Percentiles rank a stretch among this genome's conserved stretches.
Conservation (phyloP, 2,329 filamentous ascomycete species). For the Microdochium nivale region DNA sequence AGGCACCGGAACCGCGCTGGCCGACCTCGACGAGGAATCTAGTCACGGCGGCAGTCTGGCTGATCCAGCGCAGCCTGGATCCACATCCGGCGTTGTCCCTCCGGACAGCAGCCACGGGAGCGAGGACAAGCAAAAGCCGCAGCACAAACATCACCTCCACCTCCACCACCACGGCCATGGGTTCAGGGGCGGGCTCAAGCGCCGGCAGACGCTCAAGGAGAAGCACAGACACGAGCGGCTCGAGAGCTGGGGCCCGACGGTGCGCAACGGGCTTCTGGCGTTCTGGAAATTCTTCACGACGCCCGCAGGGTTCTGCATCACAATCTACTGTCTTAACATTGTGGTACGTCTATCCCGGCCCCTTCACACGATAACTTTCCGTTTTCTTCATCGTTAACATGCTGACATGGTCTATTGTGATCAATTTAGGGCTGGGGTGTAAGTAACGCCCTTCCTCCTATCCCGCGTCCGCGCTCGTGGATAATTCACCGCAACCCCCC, state of each 20-base stretch:
- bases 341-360: slow-evolving; percentile 11
- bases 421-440: slow-evolving; percentile 11
- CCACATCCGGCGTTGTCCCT: not conserved
- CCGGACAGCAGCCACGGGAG: not conserved
- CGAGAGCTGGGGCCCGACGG: slow-evolving; percentile 14
- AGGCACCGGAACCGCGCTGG: not conserved
- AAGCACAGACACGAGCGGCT: slow-evolving; percentile 12
- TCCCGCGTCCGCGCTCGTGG: too few species aligned
- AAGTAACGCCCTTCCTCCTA: too few species aligned
- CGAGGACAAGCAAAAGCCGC: not conserved
- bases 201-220: slow-evolving; percentile 3
- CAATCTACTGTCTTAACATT: slow-evolving; percentile 18
- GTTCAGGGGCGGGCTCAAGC: not conserved
- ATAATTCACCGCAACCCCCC: too few species aligned
- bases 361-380: too few species aligned
- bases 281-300: slow-evolving; percentile 21
- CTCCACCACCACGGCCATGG: slow-evolving; percentile 9
- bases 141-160: slow-evolving; percentile 4
- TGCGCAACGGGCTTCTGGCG: slow-evolving; percentile 13
- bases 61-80: not conserved
- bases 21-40: not conserved
- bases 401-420: not conserved
- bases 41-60: not conserved
- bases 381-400: too few species aligned
- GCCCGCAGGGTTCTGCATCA: slow-evolving; percentile 17